Conservation (phyloP, 805 yeast species). For the Ogataea saltuana region DNA sequence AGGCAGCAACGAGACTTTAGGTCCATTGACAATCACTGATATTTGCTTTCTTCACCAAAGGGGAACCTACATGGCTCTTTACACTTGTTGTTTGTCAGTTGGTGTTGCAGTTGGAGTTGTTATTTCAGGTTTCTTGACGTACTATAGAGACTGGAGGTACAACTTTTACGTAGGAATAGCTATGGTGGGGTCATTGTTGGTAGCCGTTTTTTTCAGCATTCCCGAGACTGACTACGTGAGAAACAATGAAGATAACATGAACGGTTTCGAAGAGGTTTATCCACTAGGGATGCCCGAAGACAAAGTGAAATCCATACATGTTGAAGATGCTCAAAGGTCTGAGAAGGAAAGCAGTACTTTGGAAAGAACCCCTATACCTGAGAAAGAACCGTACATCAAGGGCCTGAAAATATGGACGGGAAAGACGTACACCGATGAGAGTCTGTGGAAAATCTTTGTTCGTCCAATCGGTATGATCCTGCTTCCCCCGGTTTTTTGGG, state of each 20-base stretch:
- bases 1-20: constrained; percentile 47
- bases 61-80: constrained; percentile 45
- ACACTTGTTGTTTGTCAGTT: constrained; percentile 53
- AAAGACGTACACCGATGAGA: constrained; percentile 9
- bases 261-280: constrained; percentile 9
- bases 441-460: constrained; percentile 8
- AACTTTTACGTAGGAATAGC: constrained; percentile 51
- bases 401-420: constrained; percentile 7
- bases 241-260: constrained; percentile 12
- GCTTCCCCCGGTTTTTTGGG: constrained; percentile 14
- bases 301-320: constrained; percentile 7
- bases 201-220: constrained; percentile 44
- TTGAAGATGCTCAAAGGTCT: constrained; percentile 5
- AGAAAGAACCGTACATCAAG: constrained; percentile 3
- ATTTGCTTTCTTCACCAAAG: constrained; percentile 51
- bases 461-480: constrained; percentile 13
- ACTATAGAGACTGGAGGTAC: constrained; percentile 52
- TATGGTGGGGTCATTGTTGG: constrained; percentile 42
- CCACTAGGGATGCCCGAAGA: constrained; percentile 11
- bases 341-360: neutral
- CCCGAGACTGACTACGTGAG: constrained; percentile 54
- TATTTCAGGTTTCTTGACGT: constrained; percentile 57
- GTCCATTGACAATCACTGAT: constrained; percentile 49
- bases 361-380: neutral
- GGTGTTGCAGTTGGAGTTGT: constrained; percentile 59